phyloP scores from a whole-genome alignment of 2,329 filamentous ascomycete species.

The Penicillium sp. region DNA sequence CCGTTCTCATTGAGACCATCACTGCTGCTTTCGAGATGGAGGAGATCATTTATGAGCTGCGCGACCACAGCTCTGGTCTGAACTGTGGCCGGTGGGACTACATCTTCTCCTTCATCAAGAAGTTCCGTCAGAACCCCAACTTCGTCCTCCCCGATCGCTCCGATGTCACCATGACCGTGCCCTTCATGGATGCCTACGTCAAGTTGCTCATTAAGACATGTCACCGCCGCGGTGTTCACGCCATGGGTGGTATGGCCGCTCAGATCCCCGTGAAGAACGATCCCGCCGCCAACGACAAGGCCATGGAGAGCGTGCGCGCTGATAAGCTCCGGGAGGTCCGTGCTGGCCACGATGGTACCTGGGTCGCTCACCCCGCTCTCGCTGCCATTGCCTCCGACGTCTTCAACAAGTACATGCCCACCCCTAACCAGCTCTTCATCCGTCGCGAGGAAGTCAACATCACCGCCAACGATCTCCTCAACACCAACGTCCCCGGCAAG shows the following conservation, averaged over 20 bases:
- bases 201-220: constrained; percentile 98
- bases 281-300: constrained; percentile 83
- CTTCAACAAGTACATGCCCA: constrained; percentile 99
- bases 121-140: constrained; percentile 91
- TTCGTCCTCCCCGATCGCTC: constrained; percentile 93
- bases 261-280: constrained; percentile 99
- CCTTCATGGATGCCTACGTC: constrained; percentile 98
- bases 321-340: constrained; percentile 96
- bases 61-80: constrained; percentile 91
- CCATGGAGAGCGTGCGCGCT: constrained; percentile 88
- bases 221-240: constrained; percentile 94
- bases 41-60: constrained; percentile 99
- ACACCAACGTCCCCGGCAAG: constrained; percentile 94
- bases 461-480: constrained; percentile 84
- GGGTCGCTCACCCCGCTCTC: constrained; percentile 95
- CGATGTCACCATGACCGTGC: constrained; percentile 93
- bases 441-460: constrained; percentile 88
- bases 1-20: constrained; percentile 97
- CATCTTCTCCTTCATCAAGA: constrained; percentile 99
- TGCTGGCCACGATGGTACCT: constrained; percentile 94
- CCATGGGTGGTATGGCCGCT: constrained; percentile 98
- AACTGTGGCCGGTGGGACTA: constrained; percentile 99
- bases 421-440: constrained; percentile 91
- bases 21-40: constrained; percentile 99
- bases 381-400: constrained; percentile 84